Base-by-base conservation (phyloP, 768 basidiomycete genomes). In the Gloeophyllum trabeum region DNA sequence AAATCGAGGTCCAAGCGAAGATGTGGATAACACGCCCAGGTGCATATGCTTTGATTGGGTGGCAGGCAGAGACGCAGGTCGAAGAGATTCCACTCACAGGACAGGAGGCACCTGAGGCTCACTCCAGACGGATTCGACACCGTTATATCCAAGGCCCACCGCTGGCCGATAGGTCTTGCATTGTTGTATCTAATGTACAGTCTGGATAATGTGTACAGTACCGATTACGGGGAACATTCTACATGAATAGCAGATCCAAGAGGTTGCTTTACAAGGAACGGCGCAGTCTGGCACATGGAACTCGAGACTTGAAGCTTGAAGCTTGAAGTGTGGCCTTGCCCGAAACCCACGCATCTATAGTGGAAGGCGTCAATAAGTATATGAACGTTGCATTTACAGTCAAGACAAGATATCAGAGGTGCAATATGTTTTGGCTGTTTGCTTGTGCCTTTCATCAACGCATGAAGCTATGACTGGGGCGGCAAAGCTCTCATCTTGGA, bases 61-160 rank as follows among this genome's bases (percentile, higher is more conserved):
- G 89, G 88, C 64, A 61, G 30, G 49, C 86, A 6, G 79, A 83
- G 51, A 78, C 76, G 1, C 67, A 77, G 41, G 80, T 82, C n/a
- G 65, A 69, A 7, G 69, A 76, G 41, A 20, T 52, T 51, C 22
- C 53, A 51, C 36, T 61, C 59, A 50, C 61, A 58, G n/a, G 67
- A 68, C 51, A 28, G 48, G 46, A 18, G 43, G 18, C 19, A 39
- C 43, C 16, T 18, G 24, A n/a, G n/a, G n/a, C n/a, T n/a, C n/a
- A 44, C 7, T 4, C 44, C 14, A 66, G 66, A 67, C 49, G 45
- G 42, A 59, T 63, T 4, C 56, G 65, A 48, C 62, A 61, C 23
- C 59, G 56, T 30, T 72, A 73, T 47, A 45, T 64, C 37, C 67
- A 70, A 48, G 54, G 58, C 7, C 56, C 66, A 12, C 51, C 47